Conservation (phyloP, 306 rosid species). For the Corylus heterophylla region DNA sequence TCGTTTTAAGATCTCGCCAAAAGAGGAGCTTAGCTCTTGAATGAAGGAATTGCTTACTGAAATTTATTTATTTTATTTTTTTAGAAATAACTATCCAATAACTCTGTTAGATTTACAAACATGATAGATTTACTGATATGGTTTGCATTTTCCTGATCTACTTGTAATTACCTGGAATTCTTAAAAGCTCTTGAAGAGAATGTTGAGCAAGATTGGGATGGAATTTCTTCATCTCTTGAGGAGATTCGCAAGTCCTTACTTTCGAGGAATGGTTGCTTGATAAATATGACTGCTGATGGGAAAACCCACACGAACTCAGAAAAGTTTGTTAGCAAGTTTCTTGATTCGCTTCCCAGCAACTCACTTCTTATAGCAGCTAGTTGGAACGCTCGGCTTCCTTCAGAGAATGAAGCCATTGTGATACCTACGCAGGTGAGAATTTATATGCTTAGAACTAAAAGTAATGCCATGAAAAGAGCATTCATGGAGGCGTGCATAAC, state of each 20-base stretch:
- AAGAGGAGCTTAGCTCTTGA: background rate
- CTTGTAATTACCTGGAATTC: conserved; percentile 81
- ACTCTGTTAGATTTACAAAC: conserved; percentile 15
- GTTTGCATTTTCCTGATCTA: conserved; percentile 24
- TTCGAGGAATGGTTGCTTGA: conserved; percentile 72
- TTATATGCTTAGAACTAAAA: conserved; percentile 23
- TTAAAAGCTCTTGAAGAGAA: conserved; percentile 78
- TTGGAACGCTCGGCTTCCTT: conserved; percentile 66
- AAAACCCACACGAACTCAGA: conserved; percentile 54
- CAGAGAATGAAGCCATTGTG: conserved; percentile 81
- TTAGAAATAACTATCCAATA: background rate
- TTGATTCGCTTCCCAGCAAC: conserved; percentile 70
- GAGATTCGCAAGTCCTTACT: conserved; percentile 80
- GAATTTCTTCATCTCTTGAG: conserved; percentile 83
- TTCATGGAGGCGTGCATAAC: no score
- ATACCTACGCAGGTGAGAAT: conserved; percentile 86
- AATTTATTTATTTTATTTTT: no score
- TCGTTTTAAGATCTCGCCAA: no score
- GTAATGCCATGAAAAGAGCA: no score
- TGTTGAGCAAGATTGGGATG: conserved; percentile 85
- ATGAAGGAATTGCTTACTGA: background rate
- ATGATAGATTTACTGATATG: conserved; percentile 3
- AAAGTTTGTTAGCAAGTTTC: conserved; percentile 66
- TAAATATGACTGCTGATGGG: conserved; percentile 80
- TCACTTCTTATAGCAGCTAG: conserved; percentile 46